Conservation (phyloP, 345 rosid genomes). For the Camelina laxa region DNA sequence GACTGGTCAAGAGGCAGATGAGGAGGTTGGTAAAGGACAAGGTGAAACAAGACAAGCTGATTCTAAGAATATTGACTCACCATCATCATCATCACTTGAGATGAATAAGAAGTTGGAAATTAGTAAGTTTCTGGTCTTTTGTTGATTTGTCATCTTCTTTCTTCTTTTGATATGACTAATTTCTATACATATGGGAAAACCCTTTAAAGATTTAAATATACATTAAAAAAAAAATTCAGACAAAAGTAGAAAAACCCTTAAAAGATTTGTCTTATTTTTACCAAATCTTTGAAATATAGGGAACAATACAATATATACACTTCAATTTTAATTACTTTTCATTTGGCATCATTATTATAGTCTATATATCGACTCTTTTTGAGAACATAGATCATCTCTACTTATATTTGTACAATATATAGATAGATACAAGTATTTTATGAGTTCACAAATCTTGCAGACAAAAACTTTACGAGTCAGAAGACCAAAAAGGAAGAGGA, state of each 20-base stretch:
- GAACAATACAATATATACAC: neutral
- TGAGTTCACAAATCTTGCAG: conserved; percentile 21
- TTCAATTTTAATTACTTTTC: neutral
- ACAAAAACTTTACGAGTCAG: neutral
- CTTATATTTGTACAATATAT: neutral
- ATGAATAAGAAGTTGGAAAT: conserved; percentile 15
- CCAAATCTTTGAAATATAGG: neutral
- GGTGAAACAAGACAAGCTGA: conserved; percentile 15
- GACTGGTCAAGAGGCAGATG: conserved; percentile 11
- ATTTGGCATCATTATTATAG: neutral
- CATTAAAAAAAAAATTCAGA: neutral
- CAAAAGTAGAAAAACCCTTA: neutral
- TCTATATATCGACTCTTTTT: neutral
- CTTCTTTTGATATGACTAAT: neutral
- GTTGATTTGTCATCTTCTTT: neutral
- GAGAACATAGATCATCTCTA: neutral
- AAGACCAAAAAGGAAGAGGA: conserved; percentile 33
- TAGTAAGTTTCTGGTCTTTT: conserved; percentile 27
- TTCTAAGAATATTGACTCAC: conserved; percentile 8
- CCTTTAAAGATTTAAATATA: too few species aligned
- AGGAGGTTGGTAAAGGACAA: conserved; percentile 12
- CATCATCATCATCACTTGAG: conserved; percentile 16
- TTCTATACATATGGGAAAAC: conserved; percentile 24
- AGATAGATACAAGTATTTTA: neutral
- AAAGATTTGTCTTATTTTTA: neutral